These are phyloP conservation scores for Polytolypa hystricis DNA, from an alignment of 2,329 filamentous ascomycete species.

Conservation along the genomic window DNA sequence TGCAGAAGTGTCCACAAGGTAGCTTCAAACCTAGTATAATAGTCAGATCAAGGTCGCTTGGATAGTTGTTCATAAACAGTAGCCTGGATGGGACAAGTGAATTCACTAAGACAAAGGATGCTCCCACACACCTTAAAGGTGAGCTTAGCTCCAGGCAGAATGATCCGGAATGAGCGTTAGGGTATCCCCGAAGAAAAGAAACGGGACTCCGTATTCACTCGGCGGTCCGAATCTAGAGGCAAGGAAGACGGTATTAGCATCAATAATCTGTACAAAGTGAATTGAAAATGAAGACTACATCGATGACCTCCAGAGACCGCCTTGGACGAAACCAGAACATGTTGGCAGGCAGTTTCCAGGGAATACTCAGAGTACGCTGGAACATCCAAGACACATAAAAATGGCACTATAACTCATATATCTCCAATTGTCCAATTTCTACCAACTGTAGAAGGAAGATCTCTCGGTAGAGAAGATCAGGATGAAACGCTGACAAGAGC, in stretches of 20 bases:
- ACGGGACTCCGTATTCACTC: too few species aligned
- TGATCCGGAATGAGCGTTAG: too few species aligned
- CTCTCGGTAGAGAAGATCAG: background rate
- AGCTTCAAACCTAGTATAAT: slow-evolving; percentile 20
- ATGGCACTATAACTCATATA: background rate
- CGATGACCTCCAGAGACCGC: too few species aligned
- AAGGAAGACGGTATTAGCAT: too few species aligned
- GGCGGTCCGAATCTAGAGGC: too few species aligned
- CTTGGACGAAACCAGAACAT: too few species aligned
- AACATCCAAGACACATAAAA: background rate
- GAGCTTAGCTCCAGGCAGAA: too few species aligned
- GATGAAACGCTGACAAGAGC: background rate
- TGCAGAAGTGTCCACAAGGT: slow-evolving; percentile 25
- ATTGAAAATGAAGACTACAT: too few species aligned
- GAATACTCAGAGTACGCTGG: too few species aligned
- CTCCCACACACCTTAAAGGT: background rate
- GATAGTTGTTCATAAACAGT: background rate
- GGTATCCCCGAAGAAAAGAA: too few species aligned
- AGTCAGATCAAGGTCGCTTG: slow-evolving; percentile 12
- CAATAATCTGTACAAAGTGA: too few species aligned
- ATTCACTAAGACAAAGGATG: slow-evolving; percentile 1
- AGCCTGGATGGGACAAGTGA: background rate
- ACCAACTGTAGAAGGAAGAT: background rate
- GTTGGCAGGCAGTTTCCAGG: too few species aligned
- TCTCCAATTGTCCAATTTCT: background rate